phyloP scores from a whole-genome alignment of 495 filamentous ascomycete species.

The Aeminium ludgeri region DNA sequence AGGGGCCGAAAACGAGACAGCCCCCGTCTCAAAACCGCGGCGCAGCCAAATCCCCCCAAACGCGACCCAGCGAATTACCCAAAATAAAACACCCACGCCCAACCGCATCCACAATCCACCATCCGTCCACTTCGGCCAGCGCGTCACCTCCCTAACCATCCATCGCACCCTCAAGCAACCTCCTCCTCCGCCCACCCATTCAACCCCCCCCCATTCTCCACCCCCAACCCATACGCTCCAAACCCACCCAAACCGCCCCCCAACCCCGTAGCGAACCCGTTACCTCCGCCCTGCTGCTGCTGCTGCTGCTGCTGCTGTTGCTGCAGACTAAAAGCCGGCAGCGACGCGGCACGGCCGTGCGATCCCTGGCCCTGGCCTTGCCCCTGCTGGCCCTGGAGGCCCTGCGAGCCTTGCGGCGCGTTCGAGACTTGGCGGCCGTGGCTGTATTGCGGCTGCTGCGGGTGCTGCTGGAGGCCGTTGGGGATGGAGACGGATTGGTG shows the following conservation, averaged over 20 bases:
- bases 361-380: neutral
- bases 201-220: slow-evolving; percentile 44
- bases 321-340: slow-evolving; percentile 13
- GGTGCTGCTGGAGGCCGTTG: slow-evolving; percentile 34
- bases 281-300: slow-evolving; percentile 5
- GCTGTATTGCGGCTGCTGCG: slow-evolving; percentile 34
- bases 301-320: slow-evolving; percentile 8
- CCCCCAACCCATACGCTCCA: slow-evolving; percentile 43
- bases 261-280: slow-evolving; percentile 3
- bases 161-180: slow-evolving; percentile 6
- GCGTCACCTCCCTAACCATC: neutral
- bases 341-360: slow-evolving; percentile 8
- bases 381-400: neutral
- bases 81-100: no score
- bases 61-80: no score
- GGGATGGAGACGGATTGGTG: no score
- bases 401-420: neutral
- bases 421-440: slow-evolving; percentile 33
- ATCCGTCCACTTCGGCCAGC: neutral
- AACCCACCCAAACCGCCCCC: slow-evolving; percentile 7
- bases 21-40: no score
- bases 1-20: no score
- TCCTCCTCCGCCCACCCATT: slow-evolving; percentile 35
- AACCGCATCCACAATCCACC: no score
- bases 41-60: no score